Base-by-base conservation (phyloP, 305 asterid genomes). In the Fraxinus angustifolia region DNA sequence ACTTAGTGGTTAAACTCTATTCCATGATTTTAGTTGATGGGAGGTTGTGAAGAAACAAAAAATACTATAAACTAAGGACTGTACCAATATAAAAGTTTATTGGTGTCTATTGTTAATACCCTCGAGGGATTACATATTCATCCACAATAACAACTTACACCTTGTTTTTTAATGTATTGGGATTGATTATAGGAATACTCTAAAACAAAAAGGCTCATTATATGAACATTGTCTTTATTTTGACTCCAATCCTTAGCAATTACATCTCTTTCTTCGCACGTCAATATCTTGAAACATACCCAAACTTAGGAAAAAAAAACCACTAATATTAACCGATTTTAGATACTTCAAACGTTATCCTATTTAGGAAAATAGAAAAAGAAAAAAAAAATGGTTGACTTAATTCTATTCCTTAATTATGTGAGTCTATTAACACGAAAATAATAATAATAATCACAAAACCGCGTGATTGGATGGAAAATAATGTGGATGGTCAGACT, bases 381-480 rank as follows among this genome's bases (percentile, higher is more conserved):
- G 17, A 23, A 23, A 23, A 14, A 45, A 14, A 48, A 14, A 48
- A 48, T 48, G 58, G 75, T 78, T 81, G 83, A 75, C 68, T 74
- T 73, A 84, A 19, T 62, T 77, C 28, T 76, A 40, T 73, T 77
- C 31, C 33, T 35, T 62, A 36, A 78, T 78, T 62, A 45, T 73
- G 40, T 31, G 34, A 75, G 76, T 34, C 38, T 23, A 70, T 82
- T 79, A 28, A 67, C 35, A 14, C 1, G 74, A 28, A 30, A 67
- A 30, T 26, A 67, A 82, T 34, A 73, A 78, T 78, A 77, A 79
- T 75, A 75, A 11, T 81, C 73, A 62, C 79, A 82, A 77, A 86
- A 87, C 84, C 91, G 90, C 89, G 87, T 88, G 84, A 79, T 79
- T 78, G 78, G 85, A 83, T 77, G 84, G 76, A 48, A 78, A 53